phyloP scores from a whole-genome alignment of 345 rosid species.

The Schrenkiella parvula region DNA sequence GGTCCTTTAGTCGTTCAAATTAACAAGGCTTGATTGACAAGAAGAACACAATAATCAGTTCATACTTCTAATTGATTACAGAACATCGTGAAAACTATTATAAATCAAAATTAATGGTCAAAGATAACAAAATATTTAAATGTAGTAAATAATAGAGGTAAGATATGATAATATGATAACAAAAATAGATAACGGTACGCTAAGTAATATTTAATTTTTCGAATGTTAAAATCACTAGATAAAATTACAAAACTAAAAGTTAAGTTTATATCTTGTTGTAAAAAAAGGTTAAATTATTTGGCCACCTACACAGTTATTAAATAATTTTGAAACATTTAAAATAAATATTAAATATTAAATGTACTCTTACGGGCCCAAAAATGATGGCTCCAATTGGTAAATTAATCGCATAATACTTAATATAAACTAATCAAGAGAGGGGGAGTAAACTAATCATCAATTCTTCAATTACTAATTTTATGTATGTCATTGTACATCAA shows the following conservation, averaged over 20 bases:
- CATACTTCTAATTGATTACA: not conserved
- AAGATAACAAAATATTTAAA: not conserved
- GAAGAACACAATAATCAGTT: not conserved
- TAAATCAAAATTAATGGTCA: not conserved
- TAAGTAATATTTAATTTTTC: too few species aligned
- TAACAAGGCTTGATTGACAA: constrained; percentile 13
- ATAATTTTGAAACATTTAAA: too few species aligned
- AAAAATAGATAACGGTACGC: too few species aligned
- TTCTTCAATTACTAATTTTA: not conserved
- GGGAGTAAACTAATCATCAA: not conserved
- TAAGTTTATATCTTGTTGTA: too few species aligned
- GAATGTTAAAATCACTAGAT: too few species aligned
- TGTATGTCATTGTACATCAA: not conserved
- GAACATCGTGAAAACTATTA: not conserved
- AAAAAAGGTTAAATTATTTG: not conserved
- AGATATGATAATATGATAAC: too few species aligned
- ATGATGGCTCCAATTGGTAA: not conserved
- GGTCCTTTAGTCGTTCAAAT: not conserved
- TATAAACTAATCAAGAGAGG: not conserved
- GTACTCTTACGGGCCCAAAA: not conserved
- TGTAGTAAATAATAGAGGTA: not conserved
- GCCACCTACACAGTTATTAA: not conserved
- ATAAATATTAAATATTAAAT: not conserved
- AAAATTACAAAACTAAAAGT: too few species aligned
- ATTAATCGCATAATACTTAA: not conserved